A percentile compares a stretch with the other conserved stretches of the same genome.
Evolutionary conservation across 768 basidiomycete genomes (phyloP).

Genomic region (Tricholomella constricta): DNA sequence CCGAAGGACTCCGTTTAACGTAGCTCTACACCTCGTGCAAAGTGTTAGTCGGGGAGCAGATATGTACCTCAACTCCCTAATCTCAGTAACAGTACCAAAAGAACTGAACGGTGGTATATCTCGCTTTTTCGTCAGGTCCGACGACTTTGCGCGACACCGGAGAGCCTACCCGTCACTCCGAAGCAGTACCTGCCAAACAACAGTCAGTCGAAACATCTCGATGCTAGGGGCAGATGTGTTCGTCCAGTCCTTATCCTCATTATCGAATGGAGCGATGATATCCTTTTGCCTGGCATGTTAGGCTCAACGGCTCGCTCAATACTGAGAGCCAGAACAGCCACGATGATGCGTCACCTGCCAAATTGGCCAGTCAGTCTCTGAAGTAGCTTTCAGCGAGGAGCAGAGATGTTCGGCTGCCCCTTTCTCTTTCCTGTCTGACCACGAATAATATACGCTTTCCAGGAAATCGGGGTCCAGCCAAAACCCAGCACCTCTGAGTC

Average conservation of each 20-base stretch:
- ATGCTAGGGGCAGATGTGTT: no score
- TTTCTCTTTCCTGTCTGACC: neutral
- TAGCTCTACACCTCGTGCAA: neutral
- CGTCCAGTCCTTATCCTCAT: neutral
- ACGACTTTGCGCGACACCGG: no score
- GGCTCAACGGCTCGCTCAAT: neutral
- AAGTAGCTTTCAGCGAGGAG: neutral
- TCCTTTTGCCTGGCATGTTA: neutral
- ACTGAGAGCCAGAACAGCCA: neutral
- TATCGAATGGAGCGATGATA: neutral
- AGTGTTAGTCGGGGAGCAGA: neutral
- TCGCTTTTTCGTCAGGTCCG: no score
- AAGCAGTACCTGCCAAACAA: no score
- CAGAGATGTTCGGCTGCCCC: neutral
- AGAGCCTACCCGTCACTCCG: no score
- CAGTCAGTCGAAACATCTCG: no score
- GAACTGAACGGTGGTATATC: no score
- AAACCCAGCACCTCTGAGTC: no score
- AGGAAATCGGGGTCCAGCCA: no score
- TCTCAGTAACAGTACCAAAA: no score
- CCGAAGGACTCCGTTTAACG: neutral
- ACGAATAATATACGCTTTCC: neutral
- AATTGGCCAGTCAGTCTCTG: neutral
- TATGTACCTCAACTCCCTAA: no score
- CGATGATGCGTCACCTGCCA: neutral